Percentiles rank a stretch among this genome's conserved stretches.
Conservation (phyloP, 805 yeast species). For the Candida lessepsii region DNA sequence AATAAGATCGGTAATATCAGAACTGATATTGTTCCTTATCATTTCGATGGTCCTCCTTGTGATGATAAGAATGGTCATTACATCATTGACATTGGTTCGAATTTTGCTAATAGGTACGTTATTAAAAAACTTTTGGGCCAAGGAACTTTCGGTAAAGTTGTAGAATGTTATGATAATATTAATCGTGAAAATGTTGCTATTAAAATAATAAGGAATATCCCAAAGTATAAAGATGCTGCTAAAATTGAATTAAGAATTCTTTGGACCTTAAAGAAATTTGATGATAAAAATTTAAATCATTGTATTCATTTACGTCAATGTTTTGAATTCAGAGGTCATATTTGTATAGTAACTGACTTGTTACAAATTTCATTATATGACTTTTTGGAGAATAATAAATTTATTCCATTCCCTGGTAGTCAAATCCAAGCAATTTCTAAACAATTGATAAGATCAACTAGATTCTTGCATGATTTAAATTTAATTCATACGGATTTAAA, state of each 20-base stretch:
- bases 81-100: conserved; percentile 55
- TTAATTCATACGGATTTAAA: conserved; percentile 94
- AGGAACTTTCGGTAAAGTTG: conserved; percentile 91
- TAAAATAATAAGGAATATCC: conserved; percentile 87
- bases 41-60: conserved; percentile 37
- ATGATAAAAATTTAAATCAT: conserved; percentile 62
- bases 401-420: conserved; percentile 88
- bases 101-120: conserved; percentile 72
- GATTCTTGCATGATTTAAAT: conserved; percentile 84
- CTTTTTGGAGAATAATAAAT: conserved; percentile 79
- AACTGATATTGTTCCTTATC: conserved; percentile 40
- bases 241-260: conserved; percentile 86
- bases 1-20: conserved; percentile 41
- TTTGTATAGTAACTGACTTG: conserved; percentile 88
- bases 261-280: conserved; percentile 68
- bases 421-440: conserved; percentile 88
- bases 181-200: conserved; percentile 73
- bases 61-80: conserved; percentile 77
- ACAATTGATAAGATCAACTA: conserved; percentile 81
- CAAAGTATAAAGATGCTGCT: conserved; percentile 93
- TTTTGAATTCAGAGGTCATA: conserved; percentile 90
- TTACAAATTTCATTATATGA: conserved; percentile 85
- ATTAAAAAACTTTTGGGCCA: conserved; percentile 76
- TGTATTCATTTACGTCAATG: conserved; percentile 88
- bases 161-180: conserved; percentile 70